Conservation (phyloP, 2,329 filamentous ascomycete species). For the Orbilia oligospora region DNA sequence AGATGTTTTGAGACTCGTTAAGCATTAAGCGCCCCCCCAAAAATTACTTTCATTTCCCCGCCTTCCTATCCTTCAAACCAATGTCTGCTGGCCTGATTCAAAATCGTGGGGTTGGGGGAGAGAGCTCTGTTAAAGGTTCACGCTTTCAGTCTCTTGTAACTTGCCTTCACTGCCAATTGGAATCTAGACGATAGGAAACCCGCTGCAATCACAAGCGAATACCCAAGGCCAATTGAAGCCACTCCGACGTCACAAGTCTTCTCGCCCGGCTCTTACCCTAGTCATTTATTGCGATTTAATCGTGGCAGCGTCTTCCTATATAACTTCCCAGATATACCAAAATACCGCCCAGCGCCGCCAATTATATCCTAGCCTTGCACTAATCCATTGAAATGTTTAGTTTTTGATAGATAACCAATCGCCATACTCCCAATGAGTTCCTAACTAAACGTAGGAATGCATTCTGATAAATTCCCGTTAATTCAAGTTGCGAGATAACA, state of each 20-base stretch:
- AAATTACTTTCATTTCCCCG: conserved; percentile 53
- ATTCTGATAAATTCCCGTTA: conserved; percentile 40
- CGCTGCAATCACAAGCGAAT: conserved; percentile 39
- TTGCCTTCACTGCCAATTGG: conserved; percentile 26
- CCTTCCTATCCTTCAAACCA: conserved; percentile 11
- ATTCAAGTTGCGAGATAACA: conserved; percentile 59
- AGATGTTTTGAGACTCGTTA: conserved; percentile 45
- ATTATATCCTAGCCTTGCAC: background rate
- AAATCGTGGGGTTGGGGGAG: conserved; percentile 9
- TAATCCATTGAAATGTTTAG: background rate
- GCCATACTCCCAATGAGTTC: conserved; percentile 43
- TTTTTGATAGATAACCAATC: conserved; percentile 9
- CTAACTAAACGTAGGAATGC: conserved; percentile 58
- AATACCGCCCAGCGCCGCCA: background rate
- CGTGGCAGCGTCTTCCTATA: background rate
- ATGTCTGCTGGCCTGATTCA: background rate
- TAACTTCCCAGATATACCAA: background rate
- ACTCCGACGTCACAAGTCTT: conserved; percentile 45
- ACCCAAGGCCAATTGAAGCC: conserved; percentile 48
- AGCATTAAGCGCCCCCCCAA: conserved; percentile 54
- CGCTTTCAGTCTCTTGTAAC: background rate
- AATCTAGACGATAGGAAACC: conserved; percentile 21
- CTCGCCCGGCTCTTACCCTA: conserved; percentile 7
- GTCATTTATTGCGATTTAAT: conserved; percentile 22
- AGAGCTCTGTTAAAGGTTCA: background rate